phyloP scores from a whole-genome alignment of 352 stramenopile species.

The Globisporangium heterothallicum region DNA sequence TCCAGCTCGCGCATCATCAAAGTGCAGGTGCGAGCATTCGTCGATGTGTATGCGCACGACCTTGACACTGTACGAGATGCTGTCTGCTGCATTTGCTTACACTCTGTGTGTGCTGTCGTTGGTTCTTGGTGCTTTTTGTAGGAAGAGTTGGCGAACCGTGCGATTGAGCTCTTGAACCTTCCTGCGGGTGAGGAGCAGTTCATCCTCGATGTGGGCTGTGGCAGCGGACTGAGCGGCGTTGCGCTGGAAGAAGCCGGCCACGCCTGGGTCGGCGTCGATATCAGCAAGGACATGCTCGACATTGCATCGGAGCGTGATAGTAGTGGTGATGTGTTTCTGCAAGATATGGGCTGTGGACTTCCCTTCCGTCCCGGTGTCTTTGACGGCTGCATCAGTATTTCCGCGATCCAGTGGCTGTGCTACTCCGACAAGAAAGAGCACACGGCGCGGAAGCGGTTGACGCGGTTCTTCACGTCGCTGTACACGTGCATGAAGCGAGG shows the following conservation, averaged over 20 bases:
- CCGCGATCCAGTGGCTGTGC: slow-evolving; percentile 99
- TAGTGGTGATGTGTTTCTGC: slow-evolving; percentile 84
- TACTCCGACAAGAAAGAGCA: slow-evolving; percentile 98
- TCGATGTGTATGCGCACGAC: neutral
- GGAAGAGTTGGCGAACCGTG: slow-evolving; percentile 93
- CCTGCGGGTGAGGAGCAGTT: slow-evolving; percentile 81
- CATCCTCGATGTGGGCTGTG: slow-evolving; percentile 96
- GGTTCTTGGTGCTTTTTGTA: slow-evolving; percentile 13
- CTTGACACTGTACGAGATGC: neutral
- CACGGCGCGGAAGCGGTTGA: slow-evolving; percentile 90
- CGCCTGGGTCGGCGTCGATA: slow-evolving; percentile 97
- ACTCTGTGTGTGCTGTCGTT: neutral
- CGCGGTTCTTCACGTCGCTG: slow-evolving; percentile 95
- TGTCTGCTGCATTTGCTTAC: neutral
- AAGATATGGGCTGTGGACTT: slow-evolving; percentile 98
- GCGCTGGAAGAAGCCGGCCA: slow-evolving; percentile 91
- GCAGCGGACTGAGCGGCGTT: slow-evolving; percentile 93
- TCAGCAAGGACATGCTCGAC: slow-evolving; percentile 98
- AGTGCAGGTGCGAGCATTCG: slow-evolving; percentile 66
- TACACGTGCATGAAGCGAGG: slow-evolving; percentile 85
- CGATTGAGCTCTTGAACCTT: slow-evolving; percentile 97
- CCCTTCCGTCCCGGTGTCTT: slow-evolving; percentile 97
- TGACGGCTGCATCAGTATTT: slow-evolving; percentile 99
- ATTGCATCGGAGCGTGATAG: slow-evolving; percentile 94
- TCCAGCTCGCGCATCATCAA: slow-evolving; percentile 90